These are phyloP conservation scores for Rhizoclosmatium globosum DNA, from an alignment of 192 early-diverging fungal species.

Conservation along the genomic window DNA sequence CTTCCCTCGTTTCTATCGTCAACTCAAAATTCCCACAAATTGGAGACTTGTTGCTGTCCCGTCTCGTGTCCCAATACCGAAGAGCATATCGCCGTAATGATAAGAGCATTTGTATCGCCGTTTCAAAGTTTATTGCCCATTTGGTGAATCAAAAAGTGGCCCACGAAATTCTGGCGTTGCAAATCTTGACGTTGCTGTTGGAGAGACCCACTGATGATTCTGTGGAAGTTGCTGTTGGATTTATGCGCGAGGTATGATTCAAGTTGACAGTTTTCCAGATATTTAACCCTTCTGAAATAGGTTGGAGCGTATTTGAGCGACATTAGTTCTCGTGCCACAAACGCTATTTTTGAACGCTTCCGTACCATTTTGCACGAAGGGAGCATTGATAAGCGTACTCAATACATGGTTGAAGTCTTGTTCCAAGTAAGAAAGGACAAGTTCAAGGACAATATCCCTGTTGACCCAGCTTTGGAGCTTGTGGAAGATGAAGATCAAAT, in stretches of 20 bases:
- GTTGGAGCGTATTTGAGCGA: constrained; percentile 85
- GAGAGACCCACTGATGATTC: constrained; percentile 93
- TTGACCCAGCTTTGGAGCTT: constrained; percentile 82
- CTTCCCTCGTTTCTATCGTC: constrained; percentile 83
- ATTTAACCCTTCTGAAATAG: background rate
- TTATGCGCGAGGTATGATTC: constrained; percentile 74
- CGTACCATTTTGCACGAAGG: constrained; percentile 93
- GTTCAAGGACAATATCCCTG: constrained; percentile 87
- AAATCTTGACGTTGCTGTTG: constrained; percentile 83
- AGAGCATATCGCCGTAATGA: constrained; percentile 91
- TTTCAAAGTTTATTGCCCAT: constrained; percentile 89
- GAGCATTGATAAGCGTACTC: constrained; percentile 90
- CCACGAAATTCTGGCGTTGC: constrained; percentile 88
- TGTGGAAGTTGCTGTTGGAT: constrained; percentile 94
- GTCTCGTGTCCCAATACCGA: constrained; percentile 89
- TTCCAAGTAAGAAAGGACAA: constrained; percentile 95
- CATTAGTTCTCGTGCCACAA: constrained; percentile 76
- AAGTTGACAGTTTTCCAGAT: background rate
- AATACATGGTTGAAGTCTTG: constrained; percentile 97
- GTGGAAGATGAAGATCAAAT: constrained; percentile 97
- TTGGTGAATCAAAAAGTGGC: constrained; percentile 90
- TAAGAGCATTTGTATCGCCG: constrained; percentile 87
- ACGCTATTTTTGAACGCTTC: constrained; percentile 91
- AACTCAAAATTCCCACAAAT: constrained; percentile 95
- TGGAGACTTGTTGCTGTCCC: constrained; percentile 85